Base-by-base conservation (phyloP, 306 rosid species). In the Cajanus cajan region DNA sequence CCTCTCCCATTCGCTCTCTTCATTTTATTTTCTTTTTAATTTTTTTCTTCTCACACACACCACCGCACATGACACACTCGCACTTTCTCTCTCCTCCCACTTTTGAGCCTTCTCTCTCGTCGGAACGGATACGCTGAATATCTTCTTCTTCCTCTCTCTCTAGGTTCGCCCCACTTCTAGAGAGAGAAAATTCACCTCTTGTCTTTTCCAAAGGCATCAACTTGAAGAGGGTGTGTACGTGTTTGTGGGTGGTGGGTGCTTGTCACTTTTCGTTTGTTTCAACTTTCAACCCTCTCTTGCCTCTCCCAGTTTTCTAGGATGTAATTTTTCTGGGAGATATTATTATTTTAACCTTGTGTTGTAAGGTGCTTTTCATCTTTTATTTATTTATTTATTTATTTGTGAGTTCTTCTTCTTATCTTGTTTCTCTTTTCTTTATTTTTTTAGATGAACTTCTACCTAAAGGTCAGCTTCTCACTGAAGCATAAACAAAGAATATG, bases 391-490 rank as follows among this genome's bases (percentile, higher is more conserved):
- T 78, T 39, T 33, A 25, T 4, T 50, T 61, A 1, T 25, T 21
- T 73, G 22, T 31, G 18, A 18, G 4, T 48, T 73, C 47, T 55
- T 68, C 8, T 15, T 16, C 31, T 75, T 62, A 62, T 75, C 64
- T 65, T 34, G 25, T 52, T 45, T 62, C 33, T 62, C 19, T 58
- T 71, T 80, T 68, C 76, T 33, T 55, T 58, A 67, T 78, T 68
- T 76, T 31, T 55, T 78, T 74, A 45, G 69, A 55, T 86, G 80
- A 84, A 80, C 85, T 88, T 51, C 83, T 82, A 77, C 74, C 77
- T 48, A 77, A 74, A 81, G 87, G 28, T 76, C 78, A 82, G 86
- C 91, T 93, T 93, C 87, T 47, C 71, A 54, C 85, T 66, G 81
- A 93, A 89, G 92, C 89, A 87, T 78, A 74, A 73, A 73, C 78